Conservation (phyloP, 164 flowering plant genomes). For the Houttuynia cordata region DNA sequence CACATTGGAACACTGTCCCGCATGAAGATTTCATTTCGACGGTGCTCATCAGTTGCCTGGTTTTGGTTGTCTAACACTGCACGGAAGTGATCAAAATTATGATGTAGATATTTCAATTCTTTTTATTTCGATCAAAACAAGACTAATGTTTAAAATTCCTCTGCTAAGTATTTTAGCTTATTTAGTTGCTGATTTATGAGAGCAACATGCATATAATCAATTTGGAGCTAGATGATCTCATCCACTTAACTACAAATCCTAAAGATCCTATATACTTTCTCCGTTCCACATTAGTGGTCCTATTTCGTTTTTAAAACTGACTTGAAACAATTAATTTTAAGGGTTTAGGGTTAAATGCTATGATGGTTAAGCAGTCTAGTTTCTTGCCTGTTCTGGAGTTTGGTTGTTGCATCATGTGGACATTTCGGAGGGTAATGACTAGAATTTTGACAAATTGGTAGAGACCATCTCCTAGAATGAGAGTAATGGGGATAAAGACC, state of each 20-base stretch:
- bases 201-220: not conserved
- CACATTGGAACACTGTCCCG: constrained; percentile 63
- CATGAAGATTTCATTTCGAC: constrained; percentile 47
- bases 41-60: constrained; percentile 30
- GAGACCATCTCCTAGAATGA: constrained; percentile 86
- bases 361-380: not conserved
- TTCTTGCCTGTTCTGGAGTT: constrained; percentile 22
- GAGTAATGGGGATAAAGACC: constrained; percentile 74
- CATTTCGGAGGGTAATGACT: constrained; percentile 3
- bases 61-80: constrained; percentile 9
- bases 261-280: too few relatives aligned
- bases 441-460: constrained; percentile 62
- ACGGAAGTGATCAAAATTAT: not conserved
- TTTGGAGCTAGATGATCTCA: not conserved
- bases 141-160: too few relatives aligned
- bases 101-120: not conserved
- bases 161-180: too few relatives aligned
- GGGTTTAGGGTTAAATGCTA: not conserved
- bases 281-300: too few relatives aligned
- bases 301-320: too few relatives aligned
- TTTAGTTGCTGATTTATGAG: too few relatives aligned
- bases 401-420: not conserved
- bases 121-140: too few relatives aligned
- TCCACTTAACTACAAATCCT: too few relatives aligned
- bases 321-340: too few relatives aligned